A percentile compares a stretch with the other conserved stretches of the same genome.
These are phyloP conservation scores for Lodderomyces margitis DNA, from an alignment of 1,139 yeast species.

Conservation along the genomic window DNA sequence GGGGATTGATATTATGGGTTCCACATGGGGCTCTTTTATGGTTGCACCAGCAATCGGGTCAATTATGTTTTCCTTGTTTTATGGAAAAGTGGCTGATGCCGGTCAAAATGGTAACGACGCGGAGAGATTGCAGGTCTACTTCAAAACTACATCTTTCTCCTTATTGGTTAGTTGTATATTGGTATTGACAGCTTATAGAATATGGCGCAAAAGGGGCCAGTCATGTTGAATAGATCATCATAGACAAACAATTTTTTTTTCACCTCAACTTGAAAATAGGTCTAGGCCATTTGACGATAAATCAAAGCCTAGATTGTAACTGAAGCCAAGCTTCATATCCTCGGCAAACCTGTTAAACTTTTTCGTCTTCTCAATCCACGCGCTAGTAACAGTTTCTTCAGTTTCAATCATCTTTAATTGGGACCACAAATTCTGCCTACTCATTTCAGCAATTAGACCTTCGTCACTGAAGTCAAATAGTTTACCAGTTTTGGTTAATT, in stretches of 20 bases:
- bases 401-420: conserved; percentile 5
- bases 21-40: conserved; percentile 91
- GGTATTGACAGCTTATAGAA: conserved; percentile 33
- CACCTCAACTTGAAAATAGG: conserved; percentile 1
- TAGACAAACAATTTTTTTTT: neutral
- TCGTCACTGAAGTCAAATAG: conserved; percentile 5
- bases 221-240: neutral
- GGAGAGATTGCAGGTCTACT: conserved; percentile 22
- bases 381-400: conserved; percentile 14
- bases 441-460: conserved; percentile 3
- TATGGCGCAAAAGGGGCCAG: conserved; percentile 32
- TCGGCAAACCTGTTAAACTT: conserved; percentile 3
- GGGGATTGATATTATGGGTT: conserved; percentile 89
- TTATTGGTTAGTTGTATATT: conserved; percentile 31
- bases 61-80: conserved; percentile 64
- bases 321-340: conserved; percentile 1
- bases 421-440: conserved; percentile 3
- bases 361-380: conserved; percentile 6
- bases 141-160: conserved; percentile 31
- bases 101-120: conserved; percentile 7
- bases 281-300: neutral
- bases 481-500: neutral
- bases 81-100: conserved; percentile 66
- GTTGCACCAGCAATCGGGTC: conserved; percentile 91
- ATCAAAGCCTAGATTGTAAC: conserved; percentile 3